These are phyloP conservation scores for Aspergillus fischeri DNA, from an alignment of 2,329 filamentous ascomycete genomes.

Conservation along the genomic window DNA sequence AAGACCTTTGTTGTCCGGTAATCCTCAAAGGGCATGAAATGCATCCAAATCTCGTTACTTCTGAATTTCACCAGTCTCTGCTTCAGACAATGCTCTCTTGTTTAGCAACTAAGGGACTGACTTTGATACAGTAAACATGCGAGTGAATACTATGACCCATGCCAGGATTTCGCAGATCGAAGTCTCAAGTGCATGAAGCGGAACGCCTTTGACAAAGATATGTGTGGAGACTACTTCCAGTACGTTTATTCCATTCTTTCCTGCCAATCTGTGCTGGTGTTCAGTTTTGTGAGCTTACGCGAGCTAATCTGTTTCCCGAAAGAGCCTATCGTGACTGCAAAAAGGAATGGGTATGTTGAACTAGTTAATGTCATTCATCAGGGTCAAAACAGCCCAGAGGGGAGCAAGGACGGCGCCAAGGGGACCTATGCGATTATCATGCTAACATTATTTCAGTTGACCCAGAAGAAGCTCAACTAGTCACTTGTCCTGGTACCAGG, in stretches of 20 bases:
- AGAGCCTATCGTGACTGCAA: constrained; percentile 95
- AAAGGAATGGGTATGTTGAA: constrained; percentile 74
- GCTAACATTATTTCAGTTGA: constrained; percentile 20
- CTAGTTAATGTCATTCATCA: background rate
- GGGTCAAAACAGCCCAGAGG: background rate
- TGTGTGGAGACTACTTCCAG: constrained; percentile 97
- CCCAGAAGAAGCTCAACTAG: constrained; percentile 25
- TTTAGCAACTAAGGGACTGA: background rate
- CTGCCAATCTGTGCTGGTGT: background rate
- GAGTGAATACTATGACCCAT: constrained; percentile 92
- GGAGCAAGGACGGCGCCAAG: background rate
- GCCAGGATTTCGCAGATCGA: constrained; percentile 81
- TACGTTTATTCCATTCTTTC: constrained; percentile 44
- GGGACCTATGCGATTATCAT: background rate
- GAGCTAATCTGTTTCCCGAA: constrained; percentile 1
- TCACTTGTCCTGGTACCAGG: constrained; percentile 1
- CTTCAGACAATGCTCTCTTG: background rate
- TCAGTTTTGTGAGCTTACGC: background rate
- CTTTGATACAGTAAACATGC: constrained; percentile 64
- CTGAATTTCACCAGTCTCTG: background rate
- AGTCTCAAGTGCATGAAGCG: constrained; percentile 86
- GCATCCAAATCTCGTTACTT: background rate
- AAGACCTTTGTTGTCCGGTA: background rate
- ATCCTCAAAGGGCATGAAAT: background rate
- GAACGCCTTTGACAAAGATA: constrained; percentile 78